These are phyloP conservation scores for Aurinia saxatilis DNA, from an alignment of 345 rosid genomes.

Conservation along the genomic window DNA sequence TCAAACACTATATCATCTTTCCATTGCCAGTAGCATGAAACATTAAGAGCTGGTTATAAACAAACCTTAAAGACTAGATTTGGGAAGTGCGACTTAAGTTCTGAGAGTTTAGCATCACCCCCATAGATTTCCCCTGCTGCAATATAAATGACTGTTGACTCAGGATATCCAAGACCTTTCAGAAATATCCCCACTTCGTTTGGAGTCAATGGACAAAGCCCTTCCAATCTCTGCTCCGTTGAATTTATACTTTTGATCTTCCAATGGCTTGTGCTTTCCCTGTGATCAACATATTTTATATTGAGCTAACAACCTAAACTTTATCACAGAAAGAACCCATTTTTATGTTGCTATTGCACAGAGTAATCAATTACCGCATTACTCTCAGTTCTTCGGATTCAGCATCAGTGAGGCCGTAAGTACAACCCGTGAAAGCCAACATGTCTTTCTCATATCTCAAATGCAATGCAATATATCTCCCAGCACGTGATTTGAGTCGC, in stretches of 20 bases:
- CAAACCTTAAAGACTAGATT: slow-evolving; percentile 77
- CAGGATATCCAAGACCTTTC: slow-evolving; percentile 74
- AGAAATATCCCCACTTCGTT: slow-evolving; percentile 86
- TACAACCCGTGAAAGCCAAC: slow-evolving; percentile 93
- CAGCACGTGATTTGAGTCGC: slow-evolving; percentile 70
- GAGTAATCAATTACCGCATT: slow-evolving; percentile 55
- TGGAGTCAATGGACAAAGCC: slow-evolving; percentile 89
- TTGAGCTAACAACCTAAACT: not conserved
- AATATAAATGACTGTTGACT: slow-evolving; percentile 62
- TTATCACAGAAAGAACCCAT: too few species aligned
- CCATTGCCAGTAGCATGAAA: not conserved
- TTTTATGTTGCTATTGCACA: not conserved
- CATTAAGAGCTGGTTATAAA: slow-evolving; percentile 2
- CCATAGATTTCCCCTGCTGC: slow-evolving; percentile 95
- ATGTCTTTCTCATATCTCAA: slow-evolving; percentile 94
- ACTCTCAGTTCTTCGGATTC: slow-evolving; percentile 79
- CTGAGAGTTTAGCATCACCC: slow-evolving; percentile 60
- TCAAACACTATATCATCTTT: not conserved
- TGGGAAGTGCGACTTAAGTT: slow-evolving; percentile 61
- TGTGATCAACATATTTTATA: slow-evolving; percentile 9
- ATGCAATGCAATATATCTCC: slow-evolving; percentile 84
- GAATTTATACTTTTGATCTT: slow-evolving; percentile 85
- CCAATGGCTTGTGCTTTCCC: slow-evolving; percentile 90
- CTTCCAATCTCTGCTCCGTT: slow-evolving; percentile 74
- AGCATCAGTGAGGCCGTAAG: slow-evolving; percentile 65